Percentiles rank a stretch among this genome's conserved stretches.
phyloP scores from a whole-genome alignment of 1,284 basidiomycete genomes.

The Malassezia arunalokei region DNA sequence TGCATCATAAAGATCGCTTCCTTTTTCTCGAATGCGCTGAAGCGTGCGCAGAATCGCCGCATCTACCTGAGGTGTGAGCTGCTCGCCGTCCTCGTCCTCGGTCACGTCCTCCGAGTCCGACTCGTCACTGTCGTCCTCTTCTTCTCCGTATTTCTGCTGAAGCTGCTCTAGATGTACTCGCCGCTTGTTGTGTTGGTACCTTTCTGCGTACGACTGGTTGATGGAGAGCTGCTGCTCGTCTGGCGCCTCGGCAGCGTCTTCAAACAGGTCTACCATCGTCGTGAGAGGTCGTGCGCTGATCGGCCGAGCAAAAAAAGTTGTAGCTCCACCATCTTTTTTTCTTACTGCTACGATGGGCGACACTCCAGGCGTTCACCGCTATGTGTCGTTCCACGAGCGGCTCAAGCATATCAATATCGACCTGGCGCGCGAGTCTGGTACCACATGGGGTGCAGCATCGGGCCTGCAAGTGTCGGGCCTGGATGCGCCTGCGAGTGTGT shows the following conservation, averaged over 20 bases:
- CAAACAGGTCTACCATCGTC: constrained; percentile 9
- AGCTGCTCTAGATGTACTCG: constrained; percentile 36
- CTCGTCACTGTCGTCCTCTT: constrained; percentile 20
- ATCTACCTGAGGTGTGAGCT: constrained; percentile 84
- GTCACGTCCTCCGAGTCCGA: constrained; percentile 54
- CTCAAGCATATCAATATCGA: constrained; percentile 37
- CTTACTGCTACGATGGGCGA: constrained; percentile 13
- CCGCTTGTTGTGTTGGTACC: constrained; percentile 41
- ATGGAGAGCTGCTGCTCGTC: constrained; percentile 20
- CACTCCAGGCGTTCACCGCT: constrained; percentile 22
- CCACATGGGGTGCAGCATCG: constrained; percentile 15
- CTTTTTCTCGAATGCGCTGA: constrained; percentile 68
- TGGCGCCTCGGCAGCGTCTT: background rate
- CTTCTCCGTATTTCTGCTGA: constrained; percentile 29
- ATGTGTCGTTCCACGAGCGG: constrained; percentile 44
- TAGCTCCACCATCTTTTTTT: constrained; percentile 2
- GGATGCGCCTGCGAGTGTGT: constrained; percentile 16
- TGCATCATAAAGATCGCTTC: constrained; percentile 69
- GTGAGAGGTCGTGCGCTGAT: background rate
- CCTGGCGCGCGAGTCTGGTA: constrained; percentile 18
- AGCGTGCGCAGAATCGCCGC: constrained; percentile 87
- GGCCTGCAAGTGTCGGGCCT: constrained; percentile 22
- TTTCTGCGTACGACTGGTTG: constrained; percentile 38
- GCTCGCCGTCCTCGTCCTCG: constrained; percentile 89
- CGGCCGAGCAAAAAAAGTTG: background rate